phyloP scores from a whole-genome alignment of 2,329 filamentous ascomycete species.

The Pseudopithomyces maydicus region DNA sequence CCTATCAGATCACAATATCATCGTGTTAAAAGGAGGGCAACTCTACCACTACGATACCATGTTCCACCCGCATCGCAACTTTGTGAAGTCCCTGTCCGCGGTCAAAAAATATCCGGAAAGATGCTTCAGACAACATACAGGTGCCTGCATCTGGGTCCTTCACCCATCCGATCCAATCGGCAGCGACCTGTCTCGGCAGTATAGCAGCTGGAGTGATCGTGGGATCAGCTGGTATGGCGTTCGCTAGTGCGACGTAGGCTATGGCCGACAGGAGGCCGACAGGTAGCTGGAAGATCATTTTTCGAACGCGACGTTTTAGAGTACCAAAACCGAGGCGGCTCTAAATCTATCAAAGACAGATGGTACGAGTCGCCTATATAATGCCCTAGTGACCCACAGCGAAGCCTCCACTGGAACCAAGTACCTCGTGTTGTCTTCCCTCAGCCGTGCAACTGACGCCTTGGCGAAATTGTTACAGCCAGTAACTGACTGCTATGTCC shows the following conservation, averaged over 20 bases:
- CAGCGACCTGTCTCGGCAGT: conserved; percentile 32
- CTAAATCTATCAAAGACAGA: background rate
- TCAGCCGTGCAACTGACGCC: background rate
- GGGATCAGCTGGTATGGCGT: conserved; percentile 29
- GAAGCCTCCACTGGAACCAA: background rate
- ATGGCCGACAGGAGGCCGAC: conserved; percentile 17
- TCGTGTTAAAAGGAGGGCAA: background rate
- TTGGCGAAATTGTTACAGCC: background rate
- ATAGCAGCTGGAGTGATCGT: conserved; percentile 35
- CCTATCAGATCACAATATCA: background rate
- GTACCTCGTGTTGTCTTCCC: background rate
- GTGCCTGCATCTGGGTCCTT: conserved; percentile 16
- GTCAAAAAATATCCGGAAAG: background rate
- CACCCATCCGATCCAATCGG: conserved; percentile 32
- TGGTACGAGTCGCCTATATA: background rate
- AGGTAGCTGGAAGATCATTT: conserved; percentile 22
- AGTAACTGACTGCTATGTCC: background rate
- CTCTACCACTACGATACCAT: conserved; percentile 31
- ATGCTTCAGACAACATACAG: conserved; percentile 18
- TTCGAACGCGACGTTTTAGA: background rate
- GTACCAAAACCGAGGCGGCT: background rate
- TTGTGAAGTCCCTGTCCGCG: conserved; percentile 26
- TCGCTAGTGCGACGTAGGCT: conserved; percentile 17
- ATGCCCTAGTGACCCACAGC: background rate
- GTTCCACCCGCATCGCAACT: conserved; percentile 29